phyloP scores from a whole-genome alignment of 2,329 filamentous ascomycete genomes.

The Zasmidium cellare region DNA sequence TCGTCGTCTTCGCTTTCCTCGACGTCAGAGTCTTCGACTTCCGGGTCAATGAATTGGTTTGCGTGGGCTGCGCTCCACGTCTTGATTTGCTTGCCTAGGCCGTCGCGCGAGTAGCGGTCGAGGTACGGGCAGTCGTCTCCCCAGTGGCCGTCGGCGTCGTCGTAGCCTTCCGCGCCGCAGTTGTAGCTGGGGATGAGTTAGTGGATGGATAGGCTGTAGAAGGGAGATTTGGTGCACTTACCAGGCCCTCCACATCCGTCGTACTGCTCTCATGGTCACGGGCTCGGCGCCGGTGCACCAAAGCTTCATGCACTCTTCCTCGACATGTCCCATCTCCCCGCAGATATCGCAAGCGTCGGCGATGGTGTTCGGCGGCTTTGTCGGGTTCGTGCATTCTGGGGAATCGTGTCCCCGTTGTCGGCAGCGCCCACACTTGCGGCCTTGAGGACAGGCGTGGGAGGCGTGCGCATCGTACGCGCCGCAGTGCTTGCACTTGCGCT shows the following conservation, averaged over 20 bases:
- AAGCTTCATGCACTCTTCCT: constrained; percentile 25
- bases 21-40: neutral
- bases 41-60: neutral
- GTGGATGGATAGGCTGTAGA: too few relatives aligned
- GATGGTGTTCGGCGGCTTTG: neutral
- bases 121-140: constrained; percentile 9
- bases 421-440: constrained; percentile 13
- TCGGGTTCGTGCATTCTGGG: constrained; percentile 6
- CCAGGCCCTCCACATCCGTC: constrained; percentile 18
- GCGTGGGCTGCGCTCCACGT: constrained; percentile 12
- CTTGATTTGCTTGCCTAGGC: neutral
- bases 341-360: constrained; percentile 11
- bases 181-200: neutral
- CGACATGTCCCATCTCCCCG: constrained; percentile 22
- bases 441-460: constrained; percentile 3
- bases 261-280: neutral
- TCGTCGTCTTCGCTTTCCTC: neutral
- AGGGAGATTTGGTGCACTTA: too few relatives aligned
- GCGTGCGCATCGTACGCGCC: constrained; percentile 7
- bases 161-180: constrained; percentile 11
- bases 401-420: constrained; percentile 13
- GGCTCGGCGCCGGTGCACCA: constrained; percentile 14
- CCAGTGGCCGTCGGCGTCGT: constrained; percentile 13
- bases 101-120: constrained; percentile 16
- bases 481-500: constrained; percentile 10